Conservation (phyloP, 2,329 filamentous ascomycete species). For the Shiraia sp. region DNA sequence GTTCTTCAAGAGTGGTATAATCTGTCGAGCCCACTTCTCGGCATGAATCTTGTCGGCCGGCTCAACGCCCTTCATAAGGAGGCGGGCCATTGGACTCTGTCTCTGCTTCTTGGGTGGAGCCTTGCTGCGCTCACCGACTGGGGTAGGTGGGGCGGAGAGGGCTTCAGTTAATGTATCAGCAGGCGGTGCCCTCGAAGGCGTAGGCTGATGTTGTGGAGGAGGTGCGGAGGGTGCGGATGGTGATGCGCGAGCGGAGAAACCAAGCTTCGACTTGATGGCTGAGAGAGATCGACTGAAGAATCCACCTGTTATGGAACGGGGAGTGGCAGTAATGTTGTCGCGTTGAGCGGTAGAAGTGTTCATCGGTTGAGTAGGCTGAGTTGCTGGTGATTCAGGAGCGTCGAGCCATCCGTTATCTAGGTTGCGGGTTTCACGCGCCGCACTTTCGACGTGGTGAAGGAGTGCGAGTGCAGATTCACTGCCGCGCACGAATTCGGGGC, state of each 20-base stretch:
- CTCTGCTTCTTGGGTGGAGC: conserved; percentile 16
- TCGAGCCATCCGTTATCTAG: conserved; percentile 4
- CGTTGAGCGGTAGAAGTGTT: conserved; percentile 2
- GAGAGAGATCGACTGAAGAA: conserved; percentile 27
- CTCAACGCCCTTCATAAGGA: conserved; percentile 25
- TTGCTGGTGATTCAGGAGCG: not conserved
- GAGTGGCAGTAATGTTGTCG: conserved; percentile 8
- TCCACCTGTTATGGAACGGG: conserved; percentile 11
- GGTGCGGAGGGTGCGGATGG: conserved; percentile 5
- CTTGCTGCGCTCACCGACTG: conserved; percentile 30
- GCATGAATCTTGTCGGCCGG: conserved; percentile 22
- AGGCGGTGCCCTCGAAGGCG: conserved; percentile 15
- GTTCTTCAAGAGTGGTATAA: conserved; percentile 22
- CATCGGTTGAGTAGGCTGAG: not conserved
- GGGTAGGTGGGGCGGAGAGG: conserved; percentile 31
- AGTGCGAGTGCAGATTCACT: conserved; percentile 25
- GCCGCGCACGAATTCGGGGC: conserved; percentile 16
- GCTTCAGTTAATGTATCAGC: conserved; percentile 23
- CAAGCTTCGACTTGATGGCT: conserved; percentile 23
- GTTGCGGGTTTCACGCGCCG: conserved; percentile 2
- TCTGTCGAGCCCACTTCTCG: conserved; percentile 29
- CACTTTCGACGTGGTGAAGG: conserved; percentile 24
- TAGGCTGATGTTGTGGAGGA: conserved; percentile 8
- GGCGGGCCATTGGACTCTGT: conserved; percentile 18
- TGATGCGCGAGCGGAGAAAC: conserved; percentile 11